Evolutionary conservation across 306 rosid species (phyloP), one percentile per base, ranked within the genome.

Genomic region (Sechiopsis laciniata): DNA sequence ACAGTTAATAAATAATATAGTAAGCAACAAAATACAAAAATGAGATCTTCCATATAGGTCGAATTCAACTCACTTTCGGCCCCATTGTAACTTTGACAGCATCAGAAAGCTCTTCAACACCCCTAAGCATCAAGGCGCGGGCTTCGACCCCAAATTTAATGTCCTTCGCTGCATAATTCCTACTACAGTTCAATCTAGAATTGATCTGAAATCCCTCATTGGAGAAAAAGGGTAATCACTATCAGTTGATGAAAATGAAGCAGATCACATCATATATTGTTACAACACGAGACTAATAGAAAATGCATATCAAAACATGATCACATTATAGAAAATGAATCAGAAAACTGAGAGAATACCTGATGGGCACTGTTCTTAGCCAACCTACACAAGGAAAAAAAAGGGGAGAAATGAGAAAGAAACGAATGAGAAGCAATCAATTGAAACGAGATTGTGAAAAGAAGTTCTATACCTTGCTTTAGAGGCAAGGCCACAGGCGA

Each of bases 91-190:
- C 72, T 66, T 54, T 71, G 22, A 82, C 88, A 56, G 85, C 86
- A 19, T 85, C 88, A 7, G 86, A 84, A 3, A 82, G 86, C 81
- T 85, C 86, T 78, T 85, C 88, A 22, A 85, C 84, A 60, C 88
- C 86, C 81, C 72, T 72, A 53, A 85, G 88, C 85, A 85, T 85
- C 81, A 75, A 59, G 15, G 84, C 74, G 16, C 88, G 84, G 17
- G 86, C 88, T 75, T 82, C 86, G 2, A 77, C 81, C 40, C 88
- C 88, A n/a, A 85, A 82, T 72, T 76, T 85, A 52, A 85, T 68
- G 37, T 85, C 86, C 75, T 85, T 82, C 3, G 88, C 86, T 3
- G 88, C 88, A 82, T 85, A 82, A 61, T 80, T 82, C 78, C 88
- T 80, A 10, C 77, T 75, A 73, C 76, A 85, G 76, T 77, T 72